phyloP scores from a whole-genome alignment of 1,284 basidiomycete genomes.

The Wallemia ichthyophaga region DNA sequence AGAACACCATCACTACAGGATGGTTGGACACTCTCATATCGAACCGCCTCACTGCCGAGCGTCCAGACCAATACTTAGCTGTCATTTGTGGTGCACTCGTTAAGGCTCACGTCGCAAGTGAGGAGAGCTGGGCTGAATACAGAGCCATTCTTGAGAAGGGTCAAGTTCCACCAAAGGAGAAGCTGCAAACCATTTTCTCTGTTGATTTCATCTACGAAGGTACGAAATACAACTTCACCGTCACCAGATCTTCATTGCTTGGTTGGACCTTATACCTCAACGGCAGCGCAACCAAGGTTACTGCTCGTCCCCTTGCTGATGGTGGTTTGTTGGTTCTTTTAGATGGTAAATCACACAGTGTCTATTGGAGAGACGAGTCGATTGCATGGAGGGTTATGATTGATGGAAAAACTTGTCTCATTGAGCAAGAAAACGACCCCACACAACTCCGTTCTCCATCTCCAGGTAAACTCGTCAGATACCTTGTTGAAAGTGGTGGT shows the following conservation, averaged over 20 bases:
- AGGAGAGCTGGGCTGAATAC: constrained; percentile 74
- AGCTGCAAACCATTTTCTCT: constrained; percentile 84
- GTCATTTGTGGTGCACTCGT: constrained; percentile 93
- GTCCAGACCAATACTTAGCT: constrained; percentile 68
- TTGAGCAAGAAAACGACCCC: constrained; percentile 98
- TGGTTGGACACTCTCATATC: constrained; percentile 93
- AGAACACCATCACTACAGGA: constrained; percentile 91
- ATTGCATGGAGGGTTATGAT: constrained; percentile 78
- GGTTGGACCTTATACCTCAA: constrained; percentile 89
- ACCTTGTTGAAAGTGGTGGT: constrained; percentile 85
- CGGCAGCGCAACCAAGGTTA: constrained; percentile 67
- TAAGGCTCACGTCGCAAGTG: constrained; percentile 70
- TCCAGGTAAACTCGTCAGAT: constrained; percentile 85
- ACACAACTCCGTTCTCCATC: constrained; percentile 86
- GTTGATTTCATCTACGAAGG: constrained; percentile 97
- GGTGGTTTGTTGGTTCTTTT: constrained; percentile 77
- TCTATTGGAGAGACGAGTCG: constrained; percentile 97
- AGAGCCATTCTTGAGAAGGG: constrained; percentile 90
- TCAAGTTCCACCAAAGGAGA: constrained; percentile 79
- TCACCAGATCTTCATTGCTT: constrained; percentile 58
- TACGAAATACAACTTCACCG: constrained; percentile 81
- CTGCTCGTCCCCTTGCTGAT: constrained; percentile 67
- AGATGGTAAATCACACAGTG: constrained; percentile 79
- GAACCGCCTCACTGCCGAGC: constrained; percentile 79
- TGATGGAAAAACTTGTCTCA: constrained; percentile 86